A percentile compares a stretch with the other conserved stretches of the same genome.
phyloP scores from a whole-genome alignment of 345 rosid genomes.

The Moricandia moricandioides region DNA sequence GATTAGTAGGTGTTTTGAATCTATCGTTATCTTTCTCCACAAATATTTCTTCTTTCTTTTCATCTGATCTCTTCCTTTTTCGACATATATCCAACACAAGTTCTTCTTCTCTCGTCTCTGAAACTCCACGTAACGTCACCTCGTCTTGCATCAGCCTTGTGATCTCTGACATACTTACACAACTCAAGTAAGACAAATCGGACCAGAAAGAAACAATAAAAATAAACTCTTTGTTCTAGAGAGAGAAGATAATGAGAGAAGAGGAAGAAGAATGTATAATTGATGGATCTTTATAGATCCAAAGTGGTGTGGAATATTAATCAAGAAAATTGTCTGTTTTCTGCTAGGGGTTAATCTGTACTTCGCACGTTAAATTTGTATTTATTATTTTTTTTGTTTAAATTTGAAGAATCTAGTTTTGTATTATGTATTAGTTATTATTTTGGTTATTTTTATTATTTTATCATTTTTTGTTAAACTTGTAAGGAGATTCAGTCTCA shows the following conservation, averaged over 20 bases:
- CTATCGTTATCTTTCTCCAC: conserved; percentile 23
- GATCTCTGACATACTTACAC: conserved; percentile 16
- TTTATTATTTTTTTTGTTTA: background rate
- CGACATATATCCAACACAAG: background rate
- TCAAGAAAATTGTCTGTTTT: background rate
- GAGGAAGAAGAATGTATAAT: conserved; percentile 2
- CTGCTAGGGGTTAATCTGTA: background rate
- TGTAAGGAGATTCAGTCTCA: no score
- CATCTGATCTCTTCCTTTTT: conserved; percentile 32
- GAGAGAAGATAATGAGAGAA: background rate
- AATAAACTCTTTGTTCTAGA: conserved; percentile 2
- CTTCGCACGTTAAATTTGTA: no score
- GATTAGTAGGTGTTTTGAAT: conserved; percentile 35
- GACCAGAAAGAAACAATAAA: background rate
- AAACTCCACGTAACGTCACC: background rate
- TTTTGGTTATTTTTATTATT: background rate
- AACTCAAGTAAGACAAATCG: background rate
- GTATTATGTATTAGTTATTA: background rate
- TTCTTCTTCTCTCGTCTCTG: conserved; percentile 9
- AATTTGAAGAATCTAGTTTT: background rate
- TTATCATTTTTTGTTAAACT: background rate
- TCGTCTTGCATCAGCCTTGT: conserved; percentile 4
- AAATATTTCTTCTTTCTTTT: background rate
- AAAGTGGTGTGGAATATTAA: background rate
- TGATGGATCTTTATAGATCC: conserved; percentile 7